These are phyloP conservation scores for Nakazawaea wyomingensis DNA, from an alignment of 805 yeast genomes.

Conservation along the genomic window DNA sequence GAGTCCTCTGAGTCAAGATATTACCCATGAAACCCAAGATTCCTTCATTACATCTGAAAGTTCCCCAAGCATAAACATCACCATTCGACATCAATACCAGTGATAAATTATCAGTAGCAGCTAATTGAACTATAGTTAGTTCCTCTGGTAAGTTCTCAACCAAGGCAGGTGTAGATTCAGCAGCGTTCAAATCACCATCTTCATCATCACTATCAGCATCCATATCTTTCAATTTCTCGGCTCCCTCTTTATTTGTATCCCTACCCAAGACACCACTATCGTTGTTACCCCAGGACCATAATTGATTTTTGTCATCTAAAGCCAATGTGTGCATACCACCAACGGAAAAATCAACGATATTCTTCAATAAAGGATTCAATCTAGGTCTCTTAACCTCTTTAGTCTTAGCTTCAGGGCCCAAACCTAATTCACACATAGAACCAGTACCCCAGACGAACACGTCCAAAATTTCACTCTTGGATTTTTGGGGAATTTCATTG, in stretches of 20 bases:
- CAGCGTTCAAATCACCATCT: conserved; percentile 82
- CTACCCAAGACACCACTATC: conserved; percentile 92
- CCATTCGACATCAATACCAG: conserved; percentile 78
- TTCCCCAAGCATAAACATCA: conserved; percentile 96
- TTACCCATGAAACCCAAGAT: conserved; percentile 73
- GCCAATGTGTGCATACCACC: conserved; percentile 97
- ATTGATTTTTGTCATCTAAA: conserved; percentile 61
- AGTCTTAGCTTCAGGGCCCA: conserved; percentile 91
- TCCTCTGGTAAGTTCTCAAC: conserved; percentile 64
- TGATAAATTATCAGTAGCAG: conserved; percentile 89
- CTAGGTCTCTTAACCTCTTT: conserved; percentile 96
- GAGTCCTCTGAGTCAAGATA: conserved; percentile 58
- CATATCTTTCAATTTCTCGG: conserved; percentile 63
- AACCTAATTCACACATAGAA: conserved; percentile 93
- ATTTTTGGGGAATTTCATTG: conserved; percentile 30
- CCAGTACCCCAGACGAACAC: conserved; percentile 96
- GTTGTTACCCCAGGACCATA: conserved; percentile 99
- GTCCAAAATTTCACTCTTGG: conserved; percentile 51
- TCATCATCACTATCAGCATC: conserved; percentile 57
- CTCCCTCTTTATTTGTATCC: conserved; percentile 58
- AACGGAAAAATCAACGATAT: conserved; percentile 80
- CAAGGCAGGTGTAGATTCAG: conserved; percentile 81
- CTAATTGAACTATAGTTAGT: conserved; percentile 65
- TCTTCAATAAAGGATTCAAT: conserved; percentile 70
- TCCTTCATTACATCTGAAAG: conserved; percentile 93